A percentile compares a stretch with the other conserved stretches of the same genome.
Evolutionary conservation across 116 monocot species (phyloP).

Genomic region (Trichopus zeylanicus): DNA sequence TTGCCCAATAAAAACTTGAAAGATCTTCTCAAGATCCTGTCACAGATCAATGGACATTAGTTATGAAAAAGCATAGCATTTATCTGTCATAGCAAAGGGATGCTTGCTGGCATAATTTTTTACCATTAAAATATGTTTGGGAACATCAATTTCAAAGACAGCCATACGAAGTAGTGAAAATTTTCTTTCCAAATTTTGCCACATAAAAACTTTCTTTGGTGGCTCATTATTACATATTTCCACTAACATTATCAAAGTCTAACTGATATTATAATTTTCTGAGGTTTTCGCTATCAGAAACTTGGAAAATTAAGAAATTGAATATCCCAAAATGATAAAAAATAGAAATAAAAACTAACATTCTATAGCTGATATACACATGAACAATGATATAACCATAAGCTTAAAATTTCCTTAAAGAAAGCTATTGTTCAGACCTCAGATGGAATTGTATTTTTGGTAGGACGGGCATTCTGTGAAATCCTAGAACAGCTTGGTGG

Average conservation of each 20-base stretch:
- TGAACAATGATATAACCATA: background rate
- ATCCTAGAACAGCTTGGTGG: slow-evolving; percentile 50
- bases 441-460: slow-evolving; percentile 33
- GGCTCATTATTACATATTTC: too few relatives aligned
- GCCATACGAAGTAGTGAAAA: too few relatives aligned
- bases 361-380: too few relatives aligned
- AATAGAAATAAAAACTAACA: too few relatives aligned
- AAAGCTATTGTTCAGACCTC: slow-evolving; percentile 35
- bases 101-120: too few relatives aligned
- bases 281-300: too few relatives aligned
- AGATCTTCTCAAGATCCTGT: slow-evolving; percentile 75
- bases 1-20: slow-evolving; percentile 68
- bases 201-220: too few relatives aligned
- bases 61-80: background rate
- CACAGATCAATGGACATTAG: background rate
- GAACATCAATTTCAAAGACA: background rate
- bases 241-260: too few relatives aligned
- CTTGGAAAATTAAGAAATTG: too few relatives aligned
- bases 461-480: slow-evolving; percentile 13
- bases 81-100: background rate
- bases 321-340: too few relatives aligned
- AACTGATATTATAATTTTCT: too few relatives aligned
- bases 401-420: background rate
- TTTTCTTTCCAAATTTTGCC: too few relatives aligned
- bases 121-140: background rate